Conservation (phyloP, 2,329 filamentous ascomycete genomes). For the Teratosphaeria nubilosa region DNA sequence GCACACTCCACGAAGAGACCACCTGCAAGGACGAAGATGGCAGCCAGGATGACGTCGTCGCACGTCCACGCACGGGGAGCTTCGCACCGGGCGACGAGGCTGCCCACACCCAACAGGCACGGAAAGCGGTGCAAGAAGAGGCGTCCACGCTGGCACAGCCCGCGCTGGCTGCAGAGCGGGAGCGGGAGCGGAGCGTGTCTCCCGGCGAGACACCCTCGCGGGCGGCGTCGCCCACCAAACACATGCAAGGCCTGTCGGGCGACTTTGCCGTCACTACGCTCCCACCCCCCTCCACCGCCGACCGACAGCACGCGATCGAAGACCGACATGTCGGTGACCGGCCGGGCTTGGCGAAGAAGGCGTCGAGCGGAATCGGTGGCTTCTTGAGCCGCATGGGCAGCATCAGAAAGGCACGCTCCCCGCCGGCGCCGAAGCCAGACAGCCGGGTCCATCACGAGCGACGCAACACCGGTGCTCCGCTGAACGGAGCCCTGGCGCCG, state of each 20-base stretch:
- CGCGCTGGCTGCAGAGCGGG: constrained; percentile 3
- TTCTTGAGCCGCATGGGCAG: constrained; percentile 53
- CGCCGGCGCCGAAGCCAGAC: constrained; percentile 20
- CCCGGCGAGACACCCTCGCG: constrained; percentile 4
- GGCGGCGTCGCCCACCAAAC: constrained; percentile 7
- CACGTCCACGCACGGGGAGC: neutral
- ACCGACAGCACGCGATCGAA: constrained; percentile 21
- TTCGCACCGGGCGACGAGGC: neutral
- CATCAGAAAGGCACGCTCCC: constrained; percentile 47
- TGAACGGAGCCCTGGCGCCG: constrained; percentile 8
- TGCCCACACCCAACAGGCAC: neutral
- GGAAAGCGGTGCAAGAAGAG: neutral
- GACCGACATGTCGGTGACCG: constrained; percentile 9
- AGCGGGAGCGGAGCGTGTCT: constrained; percentile 15
- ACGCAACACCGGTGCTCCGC: constrained; percentile 16
- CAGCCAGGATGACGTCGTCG: neutral
- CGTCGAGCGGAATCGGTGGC: constrained; percentile 86
- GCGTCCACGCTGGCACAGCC: neutral
- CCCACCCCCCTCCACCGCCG: constrained; percentile 26
- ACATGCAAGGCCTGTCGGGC: constrained; percentile 59
- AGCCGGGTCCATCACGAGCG: constrained; percentile 12
- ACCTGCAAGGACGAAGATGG: neutral
- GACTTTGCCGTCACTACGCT: constrained; percentile 55
- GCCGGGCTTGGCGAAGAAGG: constrained; percentile 46
- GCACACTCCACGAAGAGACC: constrained; percentile 6